Evolutionary conservation across 2,329 filamentous ascomycete species (phyloP).

Genomic region (Sporothrix dimorphospora): DNA sequence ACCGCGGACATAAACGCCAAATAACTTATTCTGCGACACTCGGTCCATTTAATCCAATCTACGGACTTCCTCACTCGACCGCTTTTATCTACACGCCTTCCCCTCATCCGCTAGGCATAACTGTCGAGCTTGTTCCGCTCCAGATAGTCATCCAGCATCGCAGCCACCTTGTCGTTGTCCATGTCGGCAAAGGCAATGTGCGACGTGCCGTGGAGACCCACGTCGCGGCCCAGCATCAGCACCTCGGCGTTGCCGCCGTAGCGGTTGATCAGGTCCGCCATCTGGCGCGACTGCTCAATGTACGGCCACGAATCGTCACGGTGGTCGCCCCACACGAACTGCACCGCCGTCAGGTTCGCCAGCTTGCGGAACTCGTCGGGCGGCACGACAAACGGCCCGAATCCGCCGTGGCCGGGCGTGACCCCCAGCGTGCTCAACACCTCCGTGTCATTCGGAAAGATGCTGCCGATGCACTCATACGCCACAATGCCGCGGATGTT

Average conservation of each 20-base stretch:
- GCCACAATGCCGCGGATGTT: constrained; percentile 44
- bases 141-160: constrained; percentile 36
- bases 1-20: constrained; percentile 25
- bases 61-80: too few relatives aligned
- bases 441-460: constrained; percentile 36
- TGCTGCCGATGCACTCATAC: constrained; percentile 39
- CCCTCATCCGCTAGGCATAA: constrained; percentile 26
- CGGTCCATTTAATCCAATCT: background rate
- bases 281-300: constrained; percentile 32
- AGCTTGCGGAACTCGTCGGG: constrained; percentile 38
- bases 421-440: constrained; percentile 17
- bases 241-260: constrained; percentile 38
- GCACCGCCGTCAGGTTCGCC: constrained; percentile 34
- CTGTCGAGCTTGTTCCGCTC: constrained; percentile 31
- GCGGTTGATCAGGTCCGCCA: constrained; percentile 36
- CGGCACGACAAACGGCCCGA: constrained; percentile 37
- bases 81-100: background rate
- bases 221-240: constrained; percentile 36
- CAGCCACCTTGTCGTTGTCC: constrained; percentile 37
- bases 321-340: constrained; percentile 40
- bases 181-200: constrained; percentile 39
- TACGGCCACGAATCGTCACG: constrained; percentile 21
- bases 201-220: constrained; percentile 35
- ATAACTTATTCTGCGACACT: background rate
- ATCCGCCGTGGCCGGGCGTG: constrained; percentile 11